Percentiles rank a stretch among this genome's conserved stretches.
Conservation (phyloP, 768 basidiomycete genomes). For the Phanerodontia chrysosporium region DNA sequence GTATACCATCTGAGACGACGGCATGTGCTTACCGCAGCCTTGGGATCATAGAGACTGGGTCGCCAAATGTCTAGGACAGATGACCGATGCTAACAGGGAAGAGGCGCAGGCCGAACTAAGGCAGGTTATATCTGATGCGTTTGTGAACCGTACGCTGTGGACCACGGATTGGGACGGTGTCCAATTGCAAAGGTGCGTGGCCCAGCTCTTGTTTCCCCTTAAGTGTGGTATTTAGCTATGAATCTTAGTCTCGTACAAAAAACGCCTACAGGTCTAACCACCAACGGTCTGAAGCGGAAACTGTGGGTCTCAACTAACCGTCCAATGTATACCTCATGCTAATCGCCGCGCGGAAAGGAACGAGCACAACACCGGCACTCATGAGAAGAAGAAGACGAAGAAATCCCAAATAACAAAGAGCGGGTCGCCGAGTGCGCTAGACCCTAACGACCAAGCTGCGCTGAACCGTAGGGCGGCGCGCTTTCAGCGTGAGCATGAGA, state of each 20-base stretch:
- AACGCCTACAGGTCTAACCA: slow-evolving; percentile 38
- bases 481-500: slow-evolving; percentile 86
- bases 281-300: slow-evolving; percentile 66
- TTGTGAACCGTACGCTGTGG: slow-evolving; percentile 77
- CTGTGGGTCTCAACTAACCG: slow-evolving; percentile 36
- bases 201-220: too few relatives aligned
- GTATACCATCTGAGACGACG: not conserved
- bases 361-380: slow-evolving; percentile 28
- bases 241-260: slow-evolving; percentile 61
- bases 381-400: slow-evolving; percentile 58
- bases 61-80: slow-evolving; percentile 86
- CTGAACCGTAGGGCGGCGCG: slow-evolving; percentile 78
- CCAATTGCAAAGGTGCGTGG: slow-evolving; percentile 76
- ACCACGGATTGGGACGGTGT: slow-evolving; percentile 92
- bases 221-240: too few relatives aligned
- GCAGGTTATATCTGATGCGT: slow-evolving; percentile 94
- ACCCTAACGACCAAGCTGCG: slow-evolving; percentile 64
- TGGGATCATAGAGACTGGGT: slow-evolving; percentile 91
- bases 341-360: slow-evolving; percentile 21
- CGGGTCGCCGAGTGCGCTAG: slow-evolving; percentile 28
- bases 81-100: slow-evolving; percentile 79
- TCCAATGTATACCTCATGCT: not conserved
- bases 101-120: slow-evolving; percentile 94
- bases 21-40: slow-evolving; percentile 1
- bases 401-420: slow-evolving; percentile 38